Evolutionary conservation across 805 yeast genomes (phyloP).

Genomic region (Pichia scutulata): DNA sequence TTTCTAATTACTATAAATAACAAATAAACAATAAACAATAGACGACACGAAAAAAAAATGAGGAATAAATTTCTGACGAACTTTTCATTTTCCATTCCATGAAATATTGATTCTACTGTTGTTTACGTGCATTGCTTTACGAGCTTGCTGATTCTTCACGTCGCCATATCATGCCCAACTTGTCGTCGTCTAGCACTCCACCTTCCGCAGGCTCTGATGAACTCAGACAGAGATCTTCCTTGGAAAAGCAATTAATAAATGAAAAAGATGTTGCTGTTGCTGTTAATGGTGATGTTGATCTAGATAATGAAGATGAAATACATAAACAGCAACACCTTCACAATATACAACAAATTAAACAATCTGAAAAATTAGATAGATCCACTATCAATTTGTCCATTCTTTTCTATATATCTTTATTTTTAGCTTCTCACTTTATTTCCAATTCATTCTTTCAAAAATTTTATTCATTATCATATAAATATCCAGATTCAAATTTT

Average conservation of each 20-base stretch:
- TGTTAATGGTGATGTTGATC: neutral
- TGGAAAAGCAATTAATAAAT: neutral
- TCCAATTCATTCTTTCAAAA: conserved; percentile 24
- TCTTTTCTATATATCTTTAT: conserved; percentile 12
- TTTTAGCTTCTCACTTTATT: conserved; percentile 13
- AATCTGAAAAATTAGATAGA: conserved; percentile 14
- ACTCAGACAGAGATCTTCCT: neutral
- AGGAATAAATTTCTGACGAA: neutral
- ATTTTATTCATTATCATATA: conserved; percentile 36
- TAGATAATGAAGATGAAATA: neutral
- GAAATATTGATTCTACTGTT: neutral
- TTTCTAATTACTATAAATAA: too few species aligned
- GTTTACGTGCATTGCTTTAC: neutral
- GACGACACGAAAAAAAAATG: neutral
- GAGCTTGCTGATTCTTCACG: neutral
- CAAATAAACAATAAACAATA: too few species aligned
- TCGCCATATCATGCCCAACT: neutral
- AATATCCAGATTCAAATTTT: conserved; percentile 20
- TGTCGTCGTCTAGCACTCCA: neutral
- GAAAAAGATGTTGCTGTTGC: neutral
- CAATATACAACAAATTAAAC: conserved; percentile 14
- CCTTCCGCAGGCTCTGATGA: neutral
- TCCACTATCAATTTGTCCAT: conserved; percentile 11
- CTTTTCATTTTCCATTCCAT: neutral
- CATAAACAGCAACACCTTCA: conserved; percentile 2